Conservation (phyloP, 1,284 basidiomycete genomes). For the Coniferiporia sulphurascens region DNA sequence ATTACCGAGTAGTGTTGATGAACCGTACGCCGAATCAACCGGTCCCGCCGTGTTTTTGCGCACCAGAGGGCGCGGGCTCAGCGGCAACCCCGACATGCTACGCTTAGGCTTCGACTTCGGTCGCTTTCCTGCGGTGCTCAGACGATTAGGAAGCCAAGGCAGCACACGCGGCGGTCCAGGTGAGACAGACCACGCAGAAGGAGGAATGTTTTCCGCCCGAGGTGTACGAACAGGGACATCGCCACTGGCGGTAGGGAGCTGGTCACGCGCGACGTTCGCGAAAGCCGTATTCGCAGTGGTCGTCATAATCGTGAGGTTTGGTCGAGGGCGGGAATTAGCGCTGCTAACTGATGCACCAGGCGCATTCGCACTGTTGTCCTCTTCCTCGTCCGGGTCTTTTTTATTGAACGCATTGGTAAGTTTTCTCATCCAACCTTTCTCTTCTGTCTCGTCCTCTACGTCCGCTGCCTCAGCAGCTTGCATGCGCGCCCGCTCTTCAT, state of each 20-base stretch:
- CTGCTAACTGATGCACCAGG: neutral
- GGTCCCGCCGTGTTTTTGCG: constrained; percentile 27
- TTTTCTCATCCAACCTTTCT: constrained; percentile 27
- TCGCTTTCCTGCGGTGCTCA: constrained; percentile 14
- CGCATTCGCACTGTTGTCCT: neutral
- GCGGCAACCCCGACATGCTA: neutral
- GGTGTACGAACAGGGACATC: constrained; percentile 10
- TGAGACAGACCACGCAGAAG: constrained; percentile 39
- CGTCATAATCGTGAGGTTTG: constrained; percentile 17
- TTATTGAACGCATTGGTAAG: constrained; percentile 12
- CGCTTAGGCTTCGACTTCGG: constrained; percentile 4
- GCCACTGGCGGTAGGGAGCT: constrained; percentile 32
- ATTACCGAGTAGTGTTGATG: neutral
- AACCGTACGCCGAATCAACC: neutral
- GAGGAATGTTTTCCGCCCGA: constrained; percentile 25
- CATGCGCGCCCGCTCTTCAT: constrained; percentile 24
- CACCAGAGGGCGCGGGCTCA: constrained; percentile 12
- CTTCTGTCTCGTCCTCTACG: constrained; percentile 22
- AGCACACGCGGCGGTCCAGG: constrained; percentile 30
- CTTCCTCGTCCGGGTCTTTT: neutral
- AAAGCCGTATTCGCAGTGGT: constrained; percentile 20
- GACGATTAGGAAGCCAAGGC: constrained; percentile 33
- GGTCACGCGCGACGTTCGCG: constrained; percentile 22
- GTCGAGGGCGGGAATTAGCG: neutral
- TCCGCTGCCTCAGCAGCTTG: constrained; percentile 11